These are phyloP conservation scores for Pyrenochaeta sp. DNA, from an alignment of 2,329 filamentous ascomycete species.

Conservation along the genomic window DNA sequence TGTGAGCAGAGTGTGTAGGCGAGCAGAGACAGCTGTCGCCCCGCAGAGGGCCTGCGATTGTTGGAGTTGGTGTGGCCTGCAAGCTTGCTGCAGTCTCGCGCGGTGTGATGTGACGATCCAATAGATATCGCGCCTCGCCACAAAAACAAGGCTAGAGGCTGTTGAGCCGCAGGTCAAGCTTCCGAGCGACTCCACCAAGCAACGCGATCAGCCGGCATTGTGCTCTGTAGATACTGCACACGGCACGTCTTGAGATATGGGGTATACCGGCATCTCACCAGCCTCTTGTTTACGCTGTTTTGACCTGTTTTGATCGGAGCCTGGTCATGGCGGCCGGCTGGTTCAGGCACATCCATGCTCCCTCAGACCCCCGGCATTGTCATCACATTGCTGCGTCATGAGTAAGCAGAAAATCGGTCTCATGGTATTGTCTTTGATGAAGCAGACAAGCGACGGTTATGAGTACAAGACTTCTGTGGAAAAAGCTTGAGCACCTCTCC, in stretches of 20 bases:
- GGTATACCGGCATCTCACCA: slow-evolving; percentile 3
- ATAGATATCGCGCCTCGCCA: slow-evolving; percentile 2
- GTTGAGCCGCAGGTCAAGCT: neutral
- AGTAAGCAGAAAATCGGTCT: too few species aligned
- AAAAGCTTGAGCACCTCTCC: too few species aligned
- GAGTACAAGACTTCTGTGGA: too few species aligned
- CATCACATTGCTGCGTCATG: too few species aligned
- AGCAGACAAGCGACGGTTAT: too few species aligned
- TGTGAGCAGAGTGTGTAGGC: slow-evolving; percentile 16
- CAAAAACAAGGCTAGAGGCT: slow-evolving; percentile 4
- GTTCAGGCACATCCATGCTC: neutral
- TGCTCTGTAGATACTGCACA: neutral
- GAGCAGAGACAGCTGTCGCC: slow-evolving; percentile 12
- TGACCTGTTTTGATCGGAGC: slow-evolving; percentile 10
- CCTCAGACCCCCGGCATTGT: neutral
- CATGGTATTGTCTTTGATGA: too few species aligned
- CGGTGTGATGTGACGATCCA: slow-evolving; percentile 14
- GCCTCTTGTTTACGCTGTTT: slow-evolving; percentile 16
- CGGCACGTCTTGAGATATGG: neutral
- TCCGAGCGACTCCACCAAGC: slow-evolving; percentile 7
- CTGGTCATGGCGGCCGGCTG: neutral
- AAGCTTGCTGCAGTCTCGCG: slow-evolving; percentile 5
- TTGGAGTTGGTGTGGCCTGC: slow-evolving; percentile 6
- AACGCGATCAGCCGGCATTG: slow-evolving; percentile 10
- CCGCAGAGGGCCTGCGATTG: slow-evolving; percentile 4